Conservation (phyloP, 805 yeast genomes). For the Lachancea mirantina region DNA sequence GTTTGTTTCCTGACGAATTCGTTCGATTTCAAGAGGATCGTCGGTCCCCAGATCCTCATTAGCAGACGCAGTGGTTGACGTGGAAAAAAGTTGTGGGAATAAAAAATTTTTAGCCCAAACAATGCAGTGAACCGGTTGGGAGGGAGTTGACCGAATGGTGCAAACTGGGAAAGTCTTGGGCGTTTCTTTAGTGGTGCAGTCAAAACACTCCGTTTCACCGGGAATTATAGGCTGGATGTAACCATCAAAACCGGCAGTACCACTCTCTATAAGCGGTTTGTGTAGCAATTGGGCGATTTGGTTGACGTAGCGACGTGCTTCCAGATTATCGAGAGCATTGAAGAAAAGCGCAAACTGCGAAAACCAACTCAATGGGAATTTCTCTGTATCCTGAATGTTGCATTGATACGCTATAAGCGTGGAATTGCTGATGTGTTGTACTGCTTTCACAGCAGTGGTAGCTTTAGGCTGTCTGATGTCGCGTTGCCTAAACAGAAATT, state of each 20-base stretch:
- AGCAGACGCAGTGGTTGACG: conserved; percentile 31
- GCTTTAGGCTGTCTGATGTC: conserved; percentile 90
- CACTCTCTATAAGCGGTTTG: conserved; percentile 82
- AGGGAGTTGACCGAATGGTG: conserved; percentile 93
- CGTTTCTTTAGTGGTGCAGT: conserved; percentile 78
- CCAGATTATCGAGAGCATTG: conserved; percentile 90
- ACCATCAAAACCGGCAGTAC: conserved; percentile 92
- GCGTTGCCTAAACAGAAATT: conserved; percentile 79
- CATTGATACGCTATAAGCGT: conserved; percentile 75
- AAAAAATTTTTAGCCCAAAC: conserved; percentile 96
- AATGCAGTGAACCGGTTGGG: conserved; percentile 90
- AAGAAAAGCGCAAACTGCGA: conserved; percentile 67
- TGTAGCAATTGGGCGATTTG: conserved; percentile 65
- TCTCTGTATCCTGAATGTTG: conserved; percentile 69
- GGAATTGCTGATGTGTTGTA: conserved; percentile 59
- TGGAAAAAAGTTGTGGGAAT: conserved; percentile 71
- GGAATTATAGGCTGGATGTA: conserved; percentile 91
- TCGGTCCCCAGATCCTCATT: conserved; percentile 49
- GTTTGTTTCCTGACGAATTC: conserved; percentile 58
- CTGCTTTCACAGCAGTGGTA: conserved; percentile 76
- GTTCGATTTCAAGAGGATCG: conserved; percentile 56
- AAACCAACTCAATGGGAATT: conserved; percentile 74
- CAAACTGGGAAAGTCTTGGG: conserved; percentile 94
- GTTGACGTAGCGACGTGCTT: conserved; percentile 88
- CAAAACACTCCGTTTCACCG: conserved; percentile 81